phyloP scores from a whole-genome alignment of 139 green algal genomes.

The Chlorella vulgaris region DNA sequence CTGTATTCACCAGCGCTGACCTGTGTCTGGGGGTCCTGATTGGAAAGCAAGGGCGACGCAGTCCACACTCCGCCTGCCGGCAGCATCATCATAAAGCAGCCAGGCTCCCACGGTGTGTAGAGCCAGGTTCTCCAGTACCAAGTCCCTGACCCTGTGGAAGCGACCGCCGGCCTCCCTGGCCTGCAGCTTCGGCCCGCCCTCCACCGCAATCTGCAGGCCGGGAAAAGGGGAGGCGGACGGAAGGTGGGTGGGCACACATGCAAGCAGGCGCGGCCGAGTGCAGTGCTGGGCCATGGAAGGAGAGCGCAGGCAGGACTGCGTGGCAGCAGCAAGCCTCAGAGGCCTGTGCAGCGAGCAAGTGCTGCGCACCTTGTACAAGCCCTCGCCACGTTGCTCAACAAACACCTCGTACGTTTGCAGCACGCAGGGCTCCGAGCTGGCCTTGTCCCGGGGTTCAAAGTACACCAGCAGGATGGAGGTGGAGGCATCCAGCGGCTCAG shows the following conservation, averaged over 20 bases:
- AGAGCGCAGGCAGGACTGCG: neutral
- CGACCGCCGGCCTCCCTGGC: neutral
- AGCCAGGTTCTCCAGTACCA: constrained; percentile 25
- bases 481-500: constrained; percentile 35
- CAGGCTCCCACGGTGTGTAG: constrained; percentile 23
- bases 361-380: constrained; percentile 18
- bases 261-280: too few relatives aligned
- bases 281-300: too few relatives aligned
- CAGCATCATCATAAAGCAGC: constrained; percentile 35
- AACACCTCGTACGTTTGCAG: constrained; percentile 28
- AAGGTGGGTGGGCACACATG: too few relatives aligned
- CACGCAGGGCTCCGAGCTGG: neutral
- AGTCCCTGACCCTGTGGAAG: constrained; percentile 24
- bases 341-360: too few relatives aligned
- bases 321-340: neutral
- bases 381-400: constrained; percentile 32
- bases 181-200: constrained; percentile 1
- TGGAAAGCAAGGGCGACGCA: constrained; percentile 29
- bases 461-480: constrained; percentile 40
- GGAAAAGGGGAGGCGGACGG: too few relatives aligned
- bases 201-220: neutral
- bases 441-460: neutral
- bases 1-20: constrained; percentile 3
- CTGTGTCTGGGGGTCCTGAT: neutral
- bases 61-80: constrained; percentile 13